Conservation (phyloP, 2,329 filamentous ascomycete species). For the Alternaria arbusti region DNA sequence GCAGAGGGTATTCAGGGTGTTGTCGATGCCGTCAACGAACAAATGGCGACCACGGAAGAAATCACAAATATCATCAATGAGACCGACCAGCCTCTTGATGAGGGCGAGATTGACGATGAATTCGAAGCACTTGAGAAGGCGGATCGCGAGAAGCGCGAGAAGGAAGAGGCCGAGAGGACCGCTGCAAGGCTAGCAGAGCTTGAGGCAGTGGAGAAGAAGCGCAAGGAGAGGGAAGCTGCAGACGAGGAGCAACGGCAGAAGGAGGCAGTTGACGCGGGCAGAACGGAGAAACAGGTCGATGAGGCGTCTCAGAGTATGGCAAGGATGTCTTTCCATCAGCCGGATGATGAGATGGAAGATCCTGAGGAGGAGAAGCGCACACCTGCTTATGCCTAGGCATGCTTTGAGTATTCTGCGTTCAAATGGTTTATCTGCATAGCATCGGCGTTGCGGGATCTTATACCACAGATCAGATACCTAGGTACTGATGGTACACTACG, state of each 20-base stretch:
- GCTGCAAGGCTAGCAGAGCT: conserved; percentile 53
- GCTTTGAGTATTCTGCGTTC: not conserved
- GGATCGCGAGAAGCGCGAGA: conserved; percentile 81
- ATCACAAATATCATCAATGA: conserved; percentile 79
- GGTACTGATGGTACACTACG: not conserved
- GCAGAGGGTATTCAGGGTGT: conserved; percentile 76
- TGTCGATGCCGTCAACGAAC: conserved; percentile 75
- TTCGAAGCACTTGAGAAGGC: conserved; percentile 73
- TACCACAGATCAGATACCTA: not conserved
- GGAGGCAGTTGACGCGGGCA: conserved; percentile 22
- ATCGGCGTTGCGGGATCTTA: conserved; percentile 19
- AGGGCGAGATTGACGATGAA: conserved; percentile 86
- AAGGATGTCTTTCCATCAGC: conserved; percentile 26
- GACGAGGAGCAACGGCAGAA: conserved; percentile 52
- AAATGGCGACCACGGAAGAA: conserved; percentile 79
- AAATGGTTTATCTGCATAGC: conserved; percentile 22
- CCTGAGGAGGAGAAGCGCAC: conserved; percentile 11
- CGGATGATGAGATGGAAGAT: conserved; percentile 30
- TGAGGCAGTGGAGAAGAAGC: conserved; percentile 44
- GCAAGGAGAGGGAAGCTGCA: conserved; percentile 53
- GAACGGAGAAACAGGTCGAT: conserved; percentile 18
- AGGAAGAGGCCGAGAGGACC: conserved; percentile 58
- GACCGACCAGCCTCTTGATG: conserved; percentile 64
- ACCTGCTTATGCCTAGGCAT: conserved; percentile 20
- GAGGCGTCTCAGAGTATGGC: conserved; percentile 25